phyloP scores from a whole-genome alignment of 2,329 filamentous ascomycete genomes.

The Akanthomyces muscarius region DNA sequence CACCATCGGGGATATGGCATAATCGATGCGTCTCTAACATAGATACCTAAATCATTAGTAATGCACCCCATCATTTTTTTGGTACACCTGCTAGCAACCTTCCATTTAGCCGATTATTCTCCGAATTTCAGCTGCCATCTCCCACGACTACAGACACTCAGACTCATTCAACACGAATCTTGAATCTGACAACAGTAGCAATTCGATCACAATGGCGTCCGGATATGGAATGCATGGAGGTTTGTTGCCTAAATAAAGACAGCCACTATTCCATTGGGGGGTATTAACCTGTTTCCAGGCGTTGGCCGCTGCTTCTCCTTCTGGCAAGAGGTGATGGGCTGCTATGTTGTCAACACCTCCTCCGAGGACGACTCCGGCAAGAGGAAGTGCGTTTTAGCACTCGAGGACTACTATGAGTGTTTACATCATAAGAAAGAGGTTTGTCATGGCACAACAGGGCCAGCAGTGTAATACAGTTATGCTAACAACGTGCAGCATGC shows the following conservation, averaged over 20 bases:
- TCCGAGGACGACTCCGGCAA: constrained; percentile 75
- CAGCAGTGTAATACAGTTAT: not conserved
- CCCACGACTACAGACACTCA: not conserved
- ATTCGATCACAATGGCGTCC: constrained; percentile 61
- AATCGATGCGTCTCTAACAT: not conserved
- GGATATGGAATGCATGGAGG: constrained; percentile 79
- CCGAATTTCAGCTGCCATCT: not conserved
- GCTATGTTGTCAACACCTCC: constrained; percentile 91
- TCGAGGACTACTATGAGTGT: constrained; percentile 99
- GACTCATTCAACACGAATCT: not conserved
- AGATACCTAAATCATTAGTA: not conserved
- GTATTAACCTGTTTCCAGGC: constrained; percentile 36
- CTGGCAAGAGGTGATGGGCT: constrained; percentile 98
- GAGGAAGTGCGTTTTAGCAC: constrained; percentile 76
- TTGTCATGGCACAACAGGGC: constrained; percentile 28
- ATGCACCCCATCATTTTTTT: no score
- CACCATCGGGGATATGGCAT: not conserved
- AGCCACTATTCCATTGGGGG: not conserved
- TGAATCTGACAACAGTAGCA: not conserved
- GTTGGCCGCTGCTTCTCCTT: constrained; percentile 90
- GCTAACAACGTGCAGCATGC: constrained; percentile 55
- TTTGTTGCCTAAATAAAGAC: constrained; percentile 39
- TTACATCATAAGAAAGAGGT: constrained; percentile 99
- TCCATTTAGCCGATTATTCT: not conserved
- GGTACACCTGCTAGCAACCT: not conserved